A percentile compares a stretch with the other conserved stretches of the same genome.
Evolutionary conservation across 805 yeast species (phyloP).

Genomic region (Nakazawaea sp.): DNA sequence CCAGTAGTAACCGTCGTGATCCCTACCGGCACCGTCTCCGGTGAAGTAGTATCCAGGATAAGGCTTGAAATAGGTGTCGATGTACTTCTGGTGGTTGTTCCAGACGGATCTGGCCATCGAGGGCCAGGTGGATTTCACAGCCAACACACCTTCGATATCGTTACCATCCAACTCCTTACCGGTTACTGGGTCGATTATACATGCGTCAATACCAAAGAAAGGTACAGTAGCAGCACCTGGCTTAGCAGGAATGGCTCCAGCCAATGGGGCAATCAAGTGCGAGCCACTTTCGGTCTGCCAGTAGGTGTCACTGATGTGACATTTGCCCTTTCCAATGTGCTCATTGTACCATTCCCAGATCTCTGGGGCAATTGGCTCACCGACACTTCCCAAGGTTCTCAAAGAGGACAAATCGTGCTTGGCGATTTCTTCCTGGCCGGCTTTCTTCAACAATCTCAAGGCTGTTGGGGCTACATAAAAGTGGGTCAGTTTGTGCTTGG

Average conservation of each 20-base stretch:
- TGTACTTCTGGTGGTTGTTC: slow-evolving; percentile 77
- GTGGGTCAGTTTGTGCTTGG: slow-evolving; percentile 85
- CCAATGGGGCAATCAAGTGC: slow-evolving; percentile 88
- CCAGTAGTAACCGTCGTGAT: slow-evolving; percentile 95
- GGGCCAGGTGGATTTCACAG: slow-evolving; percentile 90
- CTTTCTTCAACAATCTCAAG: slow-evolving; percentile 72
- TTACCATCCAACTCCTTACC: slow-evolving; percentile 81
- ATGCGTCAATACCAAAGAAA: slow-evolving; percentile 90
- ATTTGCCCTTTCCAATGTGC: slow-evolving; percentile 80
- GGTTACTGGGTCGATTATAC: slow-evolving; percentile 85
- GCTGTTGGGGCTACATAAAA: slow-evolving; percentile 99
- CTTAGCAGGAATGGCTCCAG: slow-evolving; percentile 91
- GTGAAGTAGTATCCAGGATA: slow-evolving; percentile 93
- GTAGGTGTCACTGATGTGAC: slow-evolving; percentile 92
- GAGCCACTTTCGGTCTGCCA: slow-evolving; percentile 99
- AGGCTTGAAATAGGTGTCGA: slow-evolving; percentile 89
- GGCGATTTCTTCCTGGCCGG: slow-evolving; percentile 79
- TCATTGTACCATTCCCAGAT: slow-evolving; percentile 98
- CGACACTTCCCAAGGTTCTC: slow-evolving; percentile 93
- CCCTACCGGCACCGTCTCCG: slow-evolving; percentile 99
- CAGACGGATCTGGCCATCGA: slow-evolving; percentile 97
- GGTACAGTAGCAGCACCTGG: slow-evolving; percentile 98
- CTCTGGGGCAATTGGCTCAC: slow-evolving; percentile 98
- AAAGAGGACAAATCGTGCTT: slow-evolving; percentile 79
- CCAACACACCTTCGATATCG: slow-evolving; percentile 95